Evolutionary conservation across 2,329 filamentous ascomycete species (phyloP), one percentile per base, ranked within the genome.

Genomic region (Penicillium polonicum): DNA sequence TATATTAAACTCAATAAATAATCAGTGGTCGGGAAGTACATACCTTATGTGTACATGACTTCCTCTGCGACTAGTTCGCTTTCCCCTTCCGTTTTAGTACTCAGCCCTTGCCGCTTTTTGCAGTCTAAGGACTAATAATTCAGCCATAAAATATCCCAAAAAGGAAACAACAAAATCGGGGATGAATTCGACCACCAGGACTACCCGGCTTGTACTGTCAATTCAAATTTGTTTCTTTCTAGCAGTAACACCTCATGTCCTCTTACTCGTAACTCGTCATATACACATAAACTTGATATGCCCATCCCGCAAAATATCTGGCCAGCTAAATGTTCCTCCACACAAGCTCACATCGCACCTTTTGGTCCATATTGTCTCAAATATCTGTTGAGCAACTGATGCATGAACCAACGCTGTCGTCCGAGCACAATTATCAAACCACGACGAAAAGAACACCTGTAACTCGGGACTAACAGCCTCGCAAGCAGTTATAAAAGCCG

Each of bases 401-500:
- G 56, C 63, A 49, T 61, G 55, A 15, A 58, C 39, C 5, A 65
- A 55, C 2, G 60, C 48, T 21, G 61, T 65, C 5, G 25, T 50
- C 12, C 44, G 29, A 48, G 50, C 59, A 19, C 55, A 63, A 5
- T 21, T 25, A 12, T 65, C 60, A 49, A 66, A 60, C 61, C 63
- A 61, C 0, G 39, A 51, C 0, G 59, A 57, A 17, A 65, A 65
- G 41, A 59, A 60, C 1, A 8, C 10, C 27, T 65, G 58, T 4
- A 59, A 38, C 15, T 64, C 57, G 0, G 39, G 29, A 13, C 45
- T n/a, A 2, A 64, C 48, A 5, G 61, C 59, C 29, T 66, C 63
- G 43, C 61, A 65, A 3, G 62, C 64, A 8, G 64, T 55, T n/a
- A 66, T 63, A 17, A 66, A 66, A 1, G 59, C 59, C 0, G 61